Evolutionary conservation across 2,329 filamentous ascomycete species (phyloP).

Genomic region (Diaporthe aspalathi): DNA sequence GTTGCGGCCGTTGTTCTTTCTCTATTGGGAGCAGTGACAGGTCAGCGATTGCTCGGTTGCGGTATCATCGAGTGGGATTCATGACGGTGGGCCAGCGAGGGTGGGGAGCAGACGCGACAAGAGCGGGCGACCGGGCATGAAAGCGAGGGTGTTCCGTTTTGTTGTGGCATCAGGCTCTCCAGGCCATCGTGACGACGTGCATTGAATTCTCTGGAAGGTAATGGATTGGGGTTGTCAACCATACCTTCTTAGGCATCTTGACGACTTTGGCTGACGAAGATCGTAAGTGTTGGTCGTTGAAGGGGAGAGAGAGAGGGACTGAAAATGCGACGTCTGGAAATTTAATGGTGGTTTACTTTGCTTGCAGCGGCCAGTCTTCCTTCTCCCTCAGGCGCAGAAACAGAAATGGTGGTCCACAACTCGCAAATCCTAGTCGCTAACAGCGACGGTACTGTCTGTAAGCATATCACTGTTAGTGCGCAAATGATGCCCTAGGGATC

Average conservation of each 20-base stretch:
- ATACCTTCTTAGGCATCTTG: slow-evolving; percentile 79
- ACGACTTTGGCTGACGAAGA: slow-evolving; percentile 57
- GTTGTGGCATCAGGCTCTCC: neutral
- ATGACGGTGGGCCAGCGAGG: neutral
- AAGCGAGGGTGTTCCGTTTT: neutral
- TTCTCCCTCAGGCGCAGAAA: too few species aligned
- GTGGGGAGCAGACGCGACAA: neutral
- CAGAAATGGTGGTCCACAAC: slow-evolving; percentile 21
- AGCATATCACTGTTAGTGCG: slow-evolving; percentile 9
- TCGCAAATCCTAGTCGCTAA: neutral
- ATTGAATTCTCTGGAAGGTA: neutral
- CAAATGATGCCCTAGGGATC: neutral
- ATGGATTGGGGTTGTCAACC: neutral
- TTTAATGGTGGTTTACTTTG: slow-evolving; percentile 30
- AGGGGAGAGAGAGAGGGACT: neutral
- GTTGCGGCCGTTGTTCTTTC: slow-evolving; percentile 84
- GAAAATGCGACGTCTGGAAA: slow-evolving; percentile 7
- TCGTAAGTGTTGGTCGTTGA: slow-evolving; percentile 46
- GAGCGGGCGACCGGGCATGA: neutral
- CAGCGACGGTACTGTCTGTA: neutral
- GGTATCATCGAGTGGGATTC: neutral
- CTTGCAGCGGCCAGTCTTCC: neutral
- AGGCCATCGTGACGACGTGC: neutral
- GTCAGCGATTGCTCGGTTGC: slow-evolving; percentile 17
- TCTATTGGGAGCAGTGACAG: slow-evolving; percentile 38